Percentiles rank a stretch among this genome's conserved stretches.
Evolutionary conservation across 1,139 yeast genomes (phyloP).

Genomic region (Sugiyamaella castrensis): DNA sequence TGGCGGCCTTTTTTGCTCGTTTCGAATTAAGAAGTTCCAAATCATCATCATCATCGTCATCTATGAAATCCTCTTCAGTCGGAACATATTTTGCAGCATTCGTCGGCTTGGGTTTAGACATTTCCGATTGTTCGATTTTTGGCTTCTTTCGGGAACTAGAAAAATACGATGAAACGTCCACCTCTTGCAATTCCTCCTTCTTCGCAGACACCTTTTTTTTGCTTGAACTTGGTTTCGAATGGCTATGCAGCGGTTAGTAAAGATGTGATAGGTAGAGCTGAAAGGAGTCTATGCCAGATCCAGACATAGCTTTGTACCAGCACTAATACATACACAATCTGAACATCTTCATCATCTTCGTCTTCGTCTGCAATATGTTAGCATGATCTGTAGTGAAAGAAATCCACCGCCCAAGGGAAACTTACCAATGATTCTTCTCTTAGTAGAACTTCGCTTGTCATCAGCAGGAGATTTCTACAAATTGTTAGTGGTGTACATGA

Average conservation of each 20-base stretch:
- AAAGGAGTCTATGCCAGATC: too few species aligned
- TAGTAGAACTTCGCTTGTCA: not conserved
- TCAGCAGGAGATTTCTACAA: not conserved
- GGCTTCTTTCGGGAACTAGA: conserved; percentile 11
- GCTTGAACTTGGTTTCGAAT: not conserved
- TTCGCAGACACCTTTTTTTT: not conserved
- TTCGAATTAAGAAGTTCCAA: conserved; percentile 14
- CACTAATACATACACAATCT: conserved; percentile 4
- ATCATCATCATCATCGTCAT: conserved; percentile 31
- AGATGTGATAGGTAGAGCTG: too few species aligned
- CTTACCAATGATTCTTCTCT: conserved; percentile 6
- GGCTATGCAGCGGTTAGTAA: not conserved
- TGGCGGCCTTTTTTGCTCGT: conserved; percentile 17
- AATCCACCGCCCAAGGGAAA: too few species aligned
- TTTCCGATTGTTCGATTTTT: conserved; percentile 4
- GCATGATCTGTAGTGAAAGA: too few species aligned
- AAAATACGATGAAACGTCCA: conserved; percentile 24
- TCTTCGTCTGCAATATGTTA: too few species aligned
- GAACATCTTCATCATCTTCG: conserved; percentile 6
- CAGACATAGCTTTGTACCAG: too few species aligned
- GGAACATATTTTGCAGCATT: too few species aligned
- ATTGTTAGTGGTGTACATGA: not conserved
- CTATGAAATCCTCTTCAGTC: too few species aligned
- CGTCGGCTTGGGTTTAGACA: too few species aligned
- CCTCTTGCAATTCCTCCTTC: conserved; percentile 19